Evolutionary conservation across 1,284 basidiomycete genomes (phyloP).

Genomic region (Fomes fomentarius): DNA sequence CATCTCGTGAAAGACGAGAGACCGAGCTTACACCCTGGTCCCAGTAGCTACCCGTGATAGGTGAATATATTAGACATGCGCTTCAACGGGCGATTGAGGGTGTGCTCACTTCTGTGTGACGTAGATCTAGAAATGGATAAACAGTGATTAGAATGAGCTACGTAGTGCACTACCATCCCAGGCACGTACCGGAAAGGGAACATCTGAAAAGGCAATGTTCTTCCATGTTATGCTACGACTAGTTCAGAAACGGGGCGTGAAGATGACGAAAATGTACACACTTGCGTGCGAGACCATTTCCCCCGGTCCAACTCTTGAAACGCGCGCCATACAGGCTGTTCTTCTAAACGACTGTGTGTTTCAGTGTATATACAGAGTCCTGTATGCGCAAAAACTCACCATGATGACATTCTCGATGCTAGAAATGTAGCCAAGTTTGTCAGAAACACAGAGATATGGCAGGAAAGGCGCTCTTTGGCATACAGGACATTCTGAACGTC

Average conservation of each 20-base stretch:
- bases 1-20: not conserved
- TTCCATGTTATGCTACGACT: slow-evolving; percentile 56
- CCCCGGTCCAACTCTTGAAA: slow-evolving; percentile 73
- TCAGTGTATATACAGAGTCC: not conserved
- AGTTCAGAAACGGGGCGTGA: not conserved
- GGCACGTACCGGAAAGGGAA: slow-evolving; percentile 54
- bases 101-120: slow-evolving; percentile 60
- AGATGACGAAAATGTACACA: slow-evolving; percentile 31
- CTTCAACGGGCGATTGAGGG: not conserved
- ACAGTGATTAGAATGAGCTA: not conserved
- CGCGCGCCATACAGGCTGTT: slow-evolving; percentile 58
- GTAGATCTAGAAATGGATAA: slow-evolving; percentile 46
- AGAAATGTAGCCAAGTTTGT: not conserved
- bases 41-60: slow-evolving; percentile 49
- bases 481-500: slow-evolving; percentile 59
- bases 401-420: slow-evolving; percentile 61
- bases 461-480: slow-evolving; percentile 23
- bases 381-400: slow-evolving; percentile 36
- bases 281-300: slow-evolving; percentile 61
- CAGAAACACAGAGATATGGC: no score
- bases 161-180: not conserved
- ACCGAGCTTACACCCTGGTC: slow-evolving; percentile 49
- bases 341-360: slow-evolving; percentile 36
- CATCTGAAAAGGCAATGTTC: slow-evolving; percentile 55
- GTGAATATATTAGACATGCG: not conserved